Conservation (phyloP, 2,329 filamentous ascomycete species). For the Drechslera avenae region DNA sequence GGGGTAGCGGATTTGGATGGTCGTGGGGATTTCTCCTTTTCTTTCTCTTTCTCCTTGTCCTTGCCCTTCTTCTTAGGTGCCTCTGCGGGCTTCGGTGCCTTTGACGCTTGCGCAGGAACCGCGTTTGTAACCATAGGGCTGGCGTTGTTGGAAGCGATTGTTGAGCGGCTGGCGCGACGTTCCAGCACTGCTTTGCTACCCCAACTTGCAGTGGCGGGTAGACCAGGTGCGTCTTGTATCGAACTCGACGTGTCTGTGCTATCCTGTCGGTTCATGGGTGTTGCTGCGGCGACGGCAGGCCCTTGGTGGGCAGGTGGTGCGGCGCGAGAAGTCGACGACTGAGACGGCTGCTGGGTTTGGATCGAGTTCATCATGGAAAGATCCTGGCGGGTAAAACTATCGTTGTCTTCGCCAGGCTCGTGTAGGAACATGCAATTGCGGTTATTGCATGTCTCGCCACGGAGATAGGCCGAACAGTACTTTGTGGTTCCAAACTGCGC, state of each 20-base stretch:
- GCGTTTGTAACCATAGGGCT: constrained; percentile 70
- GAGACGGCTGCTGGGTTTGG: constrained; percentile 73
- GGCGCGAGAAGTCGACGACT: constrained; percentile 58
- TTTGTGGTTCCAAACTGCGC: constrained; percentile 90
- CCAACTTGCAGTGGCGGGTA: constrained; percentile 94
- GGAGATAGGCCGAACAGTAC: constrained; percentile 95
- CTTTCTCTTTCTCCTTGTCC: constrained; percentile 30
- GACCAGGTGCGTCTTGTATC: constrained; percentile 74
- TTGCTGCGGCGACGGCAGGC: constrained; percentile 58
- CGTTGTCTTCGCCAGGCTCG: constrained; percentile 96
- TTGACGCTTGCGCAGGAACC: constrained; percentile 46
- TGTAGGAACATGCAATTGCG: constrained; percentile 98
- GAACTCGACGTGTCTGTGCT: constrained; percentile 74
- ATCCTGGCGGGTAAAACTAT: constrained; percentile 94
- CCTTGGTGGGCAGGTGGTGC: constrained; percentile 58
- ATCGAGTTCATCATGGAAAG: constrained; percentile 93
- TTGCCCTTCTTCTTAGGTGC: constrained; percentile 36
- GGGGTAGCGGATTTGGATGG: constrained; percentile 37
- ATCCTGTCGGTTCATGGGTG: constrained; percentile 72
- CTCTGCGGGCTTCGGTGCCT: constrained; percentile 39
- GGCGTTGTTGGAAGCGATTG: constrained; percentile 77
- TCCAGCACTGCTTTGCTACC: constrained; percentile 73
- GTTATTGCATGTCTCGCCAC: constrained; percentile 93
- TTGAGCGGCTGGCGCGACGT: constrained; percentile 77
- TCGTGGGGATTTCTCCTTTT: constrained; percentile 30